A percentile compares a stretch with the other conserved stretches of the same genome.
These are phyloP conservation scores for Beauveria caledonica DNA, from an alignment of 2,329 filamentous ascomycete species.

Conservation along the genomic window DNA sequence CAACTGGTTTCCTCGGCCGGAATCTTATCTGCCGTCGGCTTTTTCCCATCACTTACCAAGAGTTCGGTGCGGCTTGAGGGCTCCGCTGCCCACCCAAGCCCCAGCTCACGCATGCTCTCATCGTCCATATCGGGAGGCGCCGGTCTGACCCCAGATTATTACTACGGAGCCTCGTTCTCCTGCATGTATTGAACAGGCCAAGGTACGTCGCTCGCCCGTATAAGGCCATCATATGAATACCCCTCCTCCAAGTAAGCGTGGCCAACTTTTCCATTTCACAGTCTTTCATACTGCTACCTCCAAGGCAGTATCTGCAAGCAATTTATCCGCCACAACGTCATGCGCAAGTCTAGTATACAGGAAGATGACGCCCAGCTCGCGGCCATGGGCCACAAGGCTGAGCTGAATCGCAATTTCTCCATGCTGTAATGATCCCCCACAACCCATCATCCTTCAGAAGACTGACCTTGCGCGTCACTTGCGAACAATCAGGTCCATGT, in stretches of 20 bases:
- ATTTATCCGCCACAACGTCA: constrained; percentile 1
- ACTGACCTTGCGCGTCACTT: not conserved
- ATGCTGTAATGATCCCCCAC: constrained; percentile 14
- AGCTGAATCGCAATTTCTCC: constrained; percentile 20
- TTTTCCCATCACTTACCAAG: too few relatives aligned
- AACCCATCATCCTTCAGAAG: not conserved
- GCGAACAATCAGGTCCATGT: constrained; percentile 25
- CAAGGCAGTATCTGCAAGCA: not conserved
- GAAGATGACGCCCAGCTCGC: constrained; percentile 20
- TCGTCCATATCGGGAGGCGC: not conserved
- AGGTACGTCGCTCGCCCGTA: too few relatives aligned
- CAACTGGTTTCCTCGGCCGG: too few relatives aligned
- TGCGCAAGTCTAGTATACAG: constrained; percentile 14
- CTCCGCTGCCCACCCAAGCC: too few relatives aligned
- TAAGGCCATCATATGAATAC: not conserved
- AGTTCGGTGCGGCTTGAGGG: too few relatives aligned
- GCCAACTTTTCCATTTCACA: not conserved
- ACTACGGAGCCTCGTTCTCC: too few relatives aligned
- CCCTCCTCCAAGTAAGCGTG: not conserved
- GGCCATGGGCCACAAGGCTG: constrained; percentile 19
- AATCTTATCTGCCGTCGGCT: too few relatives aligned
- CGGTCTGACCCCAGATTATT: not conserved
- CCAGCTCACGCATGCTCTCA: too few relatives aligned
- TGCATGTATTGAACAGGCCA: not conserved
- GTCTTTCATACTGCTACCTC: not conserved